Base-by-base conservation (phyloP, 2,329 filamentous ascomycete genomes). In the Neonectria neomacrospora region DNA sequence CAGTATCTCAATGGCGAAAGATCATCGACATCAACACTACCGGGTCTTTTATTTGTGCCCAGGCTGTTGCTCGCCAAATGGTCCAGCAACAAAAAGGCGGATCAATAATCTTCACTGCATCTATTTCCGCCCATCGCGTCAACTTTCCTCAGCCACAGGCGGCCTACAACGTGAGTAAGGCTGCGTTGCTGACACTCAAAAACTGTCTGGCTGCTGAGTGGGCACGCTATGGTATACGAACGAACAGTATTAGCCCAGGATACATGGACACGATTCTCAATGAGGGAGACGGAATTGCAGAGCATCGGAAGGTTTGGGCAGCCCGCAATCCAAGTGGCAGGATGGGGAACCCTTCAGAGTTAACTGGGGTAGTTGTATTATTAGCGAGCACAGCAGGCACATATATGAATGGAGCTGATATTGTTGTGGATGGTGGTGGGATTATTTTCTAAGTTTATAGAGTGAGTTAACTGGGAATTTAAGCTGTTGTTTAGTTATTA, bases 261-360 rank as follows among this genome's bases (percentile, higher is more conserved):
- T 93, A 94, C 68, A 92, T 93, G 88, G 90, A 92, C 70, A 92
- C 90, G 0, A 86, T 91, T 14, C 77, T 93, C 48, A 93, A 93
- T 71, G 88, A 89, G 61, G 89, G 89, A 0, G 82, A 85, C 9
- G 86, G 85, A 1, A 74, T 91, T 44, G 81, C 81, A 7, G 80
- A 81, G 37, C 82, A 83, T 42, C 80, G 85, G 56, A 79, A 78
- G 23, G 80, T 83, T 3, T 91, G 89, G 89, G 80, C 81, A 20
- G 78, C 77, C 18, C 80, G 86, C 54, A 87, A 88, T 72, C 89
- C 89, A 0, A 84, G 85, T 77, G 88, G 88, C 0, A 79, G 89
- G 26, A 91, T 91, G 87, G 89, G 88, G 0, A 71, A 80, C 61
- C 86, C 86, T 0, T 82, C 85, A 68, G 89, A 91, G 74, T 70